Evolutionary conservation across 495 filamentous ascomycete species (phyloP).

Genomic region (Aspergillus mulundensis): DNA sequence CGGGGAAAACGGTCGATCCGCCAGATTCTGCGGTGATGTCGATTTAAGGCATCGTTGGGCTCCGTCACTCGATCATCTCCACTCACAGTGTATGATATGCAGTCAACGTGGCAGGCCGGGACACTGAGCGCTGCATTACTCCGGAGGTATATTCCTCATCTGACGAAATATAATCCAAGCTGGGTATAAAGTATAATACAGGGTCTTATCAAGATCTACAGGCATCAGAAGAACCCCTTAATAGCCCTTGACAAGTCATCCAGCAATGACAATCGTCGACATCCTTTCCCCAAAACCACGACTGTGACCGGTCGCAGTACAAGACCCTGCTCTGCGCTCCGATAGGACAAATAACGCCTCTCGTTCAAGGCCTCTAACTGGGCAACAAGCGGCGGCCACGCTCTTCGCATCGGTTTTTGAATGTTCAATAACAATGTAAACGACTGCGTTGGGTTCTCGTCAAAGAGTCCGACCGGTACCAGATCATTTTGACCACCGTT

Average conservation of each 20-base stretch:
- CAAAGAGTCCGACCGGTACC: constrained; percentile 55
- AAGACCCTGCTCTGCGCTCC: constrained; percentile 40
- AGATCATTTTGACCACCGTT: background rate
- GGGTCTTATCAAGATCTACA: background rate
- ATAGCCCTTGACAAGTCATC: background rate
- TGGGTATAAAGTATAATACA: constrained; percentile 2
- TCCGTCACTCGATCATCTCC: background rate
- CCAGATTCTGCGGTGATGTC: background rate
- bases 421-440: constrained; percentile 35
- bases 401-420: constrained; percentile 39
- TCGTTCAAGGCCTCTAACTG: constrained; percentile 57
- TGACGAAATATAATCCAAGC: background rate
- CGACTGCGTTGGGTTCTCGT: constrained; percentile 27
- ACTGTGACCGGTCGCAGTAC: constrained; percentile 60
- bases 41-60: constrained; percentile 8
- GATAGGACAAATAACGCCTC: constrained; percentile 54
- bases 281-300: constrained; percentile 62
- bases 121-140: background rate
- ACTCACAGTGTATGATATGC: constrained; percentile 4
- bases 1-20: constrained; percentile 19
- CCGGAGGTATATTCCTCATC: background rate
- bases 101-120: constrained; percentile 12
- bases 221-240: background rate
- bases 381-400: constrained; percentile 42
- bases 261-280: constrained; percentile 56